phyloP scores from a whole-genome alignment of 179 eudicot species.

The Amaranthus tricolor region DNA sequence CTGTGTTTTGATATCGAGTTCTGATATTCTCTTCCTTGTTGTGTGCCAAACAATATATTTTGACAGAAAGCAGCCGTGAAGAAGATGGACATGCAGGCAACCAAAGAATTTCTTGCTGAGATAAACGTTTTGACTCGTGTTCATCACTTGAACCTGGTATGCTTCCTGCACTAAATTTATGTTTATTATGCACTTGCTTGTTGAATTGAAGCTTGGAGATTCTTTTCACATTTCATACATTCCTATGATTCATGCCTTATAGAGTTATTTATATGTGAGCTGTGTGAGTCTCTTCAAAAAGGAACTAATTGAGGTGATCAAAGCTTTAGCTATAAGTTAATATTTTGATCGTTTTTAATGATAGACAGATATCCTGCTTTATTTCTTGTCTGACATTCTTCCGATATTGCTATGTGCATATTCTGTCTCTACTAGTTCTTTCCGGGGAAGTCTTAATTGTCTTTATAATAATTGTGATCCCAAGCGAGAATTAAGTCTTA shows the following conservation, averaged over 20 bases:
- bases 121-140: conserved; percentile 60
- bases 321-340: background rate
- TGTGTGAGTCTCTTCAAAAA: background rate
- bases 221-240: background rate
- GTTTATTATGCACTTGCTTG: background rate
- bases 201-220: background rate
- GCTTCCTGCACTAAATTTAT: background rate
- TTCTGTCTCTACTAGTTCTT: background rate
- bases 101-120: conserved; percentile 63
- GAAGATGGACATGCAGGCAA: conserved; percentile 63
- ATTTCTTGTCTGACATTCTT: background rate
- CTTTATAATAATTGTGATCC: background rate
- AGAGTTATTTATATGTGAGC: background rate
- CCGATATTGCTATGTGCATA: background rate
- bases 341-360: background rate
- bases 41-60: background rate
- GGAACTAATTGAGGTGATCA: background rate
- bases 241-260: background rate
- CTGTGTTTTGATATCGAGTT: background rate
- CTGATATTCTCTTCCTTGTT: background rate
- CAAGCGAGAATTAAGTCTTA: background rate
- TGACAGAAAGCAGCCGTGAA: conserved; percentile 68
- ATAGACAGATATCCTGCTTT: background rate
- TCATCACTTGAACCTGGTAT: conserved; percentile 72
- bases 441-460: background rate